Evolutionary conservation across 225 moss, liverwort and hornwort genomes (phyloP).

Genomic region (Rhytidiadelphus loreus): DNA sequence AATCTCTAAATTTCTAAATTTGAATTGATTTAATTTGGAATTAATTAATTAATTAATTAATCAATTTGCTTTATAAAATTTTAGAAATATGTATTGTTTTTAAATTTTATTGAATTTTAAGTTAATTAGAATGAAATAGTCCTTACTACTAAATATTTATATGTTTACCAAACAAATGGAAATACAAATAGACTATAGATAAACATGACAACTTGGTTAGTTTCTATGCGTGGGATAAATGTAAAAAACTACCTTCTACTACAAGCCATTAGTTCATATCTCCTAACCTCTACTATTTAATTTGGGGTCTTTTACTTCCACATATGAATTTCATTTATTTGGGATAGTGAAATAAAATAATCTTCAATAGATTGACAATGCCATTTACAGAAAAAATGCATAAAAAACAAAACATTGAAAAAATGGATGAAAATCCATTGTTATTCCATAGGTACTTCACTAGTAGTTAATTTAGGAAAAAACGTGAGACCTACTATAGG

Average conservation of each 20-base stretch:
- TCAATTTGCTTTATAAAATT: not conserved
- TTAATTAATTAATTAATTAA: not conserved
- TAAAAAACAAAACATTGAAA: not conserved
- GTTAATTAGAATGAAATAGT: not conserved
- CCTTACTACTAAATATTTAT: too few species aligned
- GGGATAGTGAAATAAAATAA: not conserved
- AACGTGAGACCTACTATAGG: too few species aligned
- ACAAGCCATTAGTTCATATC: too few species aligned
- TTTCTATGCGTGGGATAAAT: not conserved
- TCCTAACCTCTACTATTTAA: not conserved
- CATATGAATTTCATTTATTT: not conserved
- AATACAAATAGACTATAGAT: not conserved
- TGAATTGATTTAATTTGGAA: not conserved
- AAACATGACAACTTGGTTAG: accelerated
- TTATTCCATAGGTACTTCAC: too few species aligned
- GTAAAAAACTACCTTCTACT: accelerated
- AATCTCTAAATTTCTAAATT: not conserved
- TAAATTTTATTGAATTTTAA: not conserved
- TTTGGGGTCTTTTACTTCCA: accelerated
- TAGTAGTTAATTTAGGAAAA: too few species aligned
- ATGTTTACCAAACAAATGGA: not conserved
- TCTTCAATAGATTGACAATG: accelerated
- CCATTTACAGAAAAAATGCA: not conserved
- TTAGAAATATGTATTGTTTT: not conserved
- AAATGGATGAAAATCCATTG: not conserved